A percentile compares a stretch with the other conserved stretches of the same genome.
These are phyloP conservation scores for Macrotyloma uniflorum DNA, from an alignment of 306 rosid species.

Conservation along the genomic window DNA sequence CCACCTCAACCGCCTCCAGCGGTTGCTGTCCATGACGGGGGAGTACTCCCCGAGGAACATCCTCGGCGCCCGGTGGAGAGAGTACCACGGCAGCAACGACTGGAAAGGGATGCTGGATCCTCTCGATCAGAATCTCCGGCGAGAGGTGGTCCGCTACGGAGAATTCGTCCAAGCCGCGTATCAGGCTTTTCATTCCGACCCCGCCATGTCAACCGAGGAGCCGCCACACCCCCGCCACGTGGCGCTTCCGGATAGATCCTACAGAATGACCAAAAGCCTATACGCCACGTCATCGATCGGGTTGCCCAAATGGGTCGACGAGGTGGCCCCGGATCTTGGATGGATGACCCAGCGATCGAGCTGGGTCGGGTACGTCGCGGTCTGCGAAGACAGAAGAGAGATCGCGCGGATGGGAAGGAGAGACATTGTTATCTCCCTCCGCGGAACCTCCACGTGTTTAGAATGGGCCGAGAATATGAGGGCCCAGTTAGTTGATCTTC, in stretches of 20 bases:
- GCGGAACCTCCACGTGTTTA: slow-evolving; percentile 92
- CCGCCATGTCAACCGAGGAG: slow-evolving; percentile 65
- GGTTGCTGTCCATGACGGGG: slow-evolving; percentile 61
- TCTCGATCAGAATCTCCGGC: slow-evolving; percentile 88
- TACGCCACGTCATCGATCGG: slow-evolving; percentile 88
- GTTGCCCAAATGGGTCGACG: slow-evolving; percentile 80
- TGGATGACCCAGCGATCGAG: slow-evolving; percentile 99
- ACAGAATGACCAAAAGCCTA: slow-evolving; percentile 76
- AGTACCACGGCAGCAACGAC: slow-evolving; percentile 75
- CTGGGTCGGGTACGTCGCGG: slow-evolving; percentile 94
- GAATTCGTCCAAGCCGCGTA: slow-evolving; percentile 92
- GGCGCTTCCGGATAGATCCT: slow-evolving; percentile 57
- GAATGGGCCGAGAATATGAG: slow-evolving; percentile 93
- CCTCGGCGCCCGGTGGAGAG: slow-evolving; percentile 67
- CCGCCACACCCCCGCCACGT: slow-evolving; percentile 56
- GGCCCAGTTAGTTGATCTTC: slow-evolving; percentile 59
- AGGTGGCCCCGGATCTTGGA: slow-evolving; percentile 80
- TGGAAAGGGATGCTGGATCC: slow-evolving; percentile 93
- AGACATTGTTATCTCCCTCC: slow-evolving; percentile 82
- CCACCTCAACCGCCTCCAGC: slow-evolving; percentile 62
- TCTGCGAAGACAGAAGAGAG: slow-evolving; percentile 77
- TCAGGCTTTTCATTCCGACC: slow-evolving; percentile 71
- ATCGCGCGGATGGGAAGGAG: slow-evolving; percentile 83
- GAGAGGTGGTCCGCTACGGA: slow-evolving; percentile 86
- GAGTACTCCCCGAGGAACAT: slow-evolving; percentile 83